A percentile compares a stretch with the other conserved stretches of the same genome.
phyloP scores from a whole-genome alignment of 2,329 filamentous ascomycete genomes.

The Fusarium zealandicum region DNA sequence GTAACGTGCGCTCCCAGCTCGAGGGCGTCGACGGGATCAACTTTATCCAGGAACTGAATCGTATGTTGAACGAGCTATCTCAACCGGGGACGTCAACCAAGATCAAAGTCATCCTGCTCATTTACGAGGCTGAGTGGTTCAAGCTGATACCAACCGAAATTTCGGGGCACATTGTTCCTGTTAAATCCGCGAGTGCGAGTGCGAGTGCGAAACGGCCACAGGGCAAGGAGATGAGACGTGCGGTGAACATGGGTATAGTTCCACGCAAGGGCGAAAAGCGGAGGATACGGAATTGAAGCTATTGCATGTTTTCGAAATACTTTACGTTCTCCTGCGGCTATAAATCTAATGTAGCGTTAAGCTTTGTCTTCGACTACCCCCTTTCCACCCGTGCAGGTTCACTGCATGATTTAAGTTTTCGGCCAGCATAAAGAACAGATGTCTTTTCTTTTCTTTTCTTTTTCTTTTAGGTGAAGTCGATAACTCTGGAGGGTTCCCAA shows the following conservation, averaged over 20 bases:
- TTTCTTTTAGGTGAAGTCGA: no score
- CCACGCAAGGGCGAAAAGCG: neutral
- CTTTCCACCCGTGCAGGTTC: no score
- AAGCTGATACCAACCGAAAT: neutral
- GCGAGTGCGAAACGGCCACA: neutral
- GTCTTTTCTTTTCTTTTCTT: no score
- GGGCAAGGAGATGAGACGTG: neutral
- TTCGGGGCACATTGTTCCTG: neutral
- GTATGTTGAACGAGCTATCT: rapidly evolving
- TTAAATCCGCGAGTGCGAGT: neutral
- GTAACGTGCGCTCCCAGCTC: neutral
- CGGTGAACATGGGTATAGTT: neutral
- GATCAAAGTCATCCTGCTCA: neutral
- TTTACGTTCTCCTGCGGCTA: no score
- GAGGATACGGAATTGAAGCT: neutral
- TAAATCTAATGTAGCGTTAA: no score
- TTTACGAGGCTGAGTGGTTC: neutral
- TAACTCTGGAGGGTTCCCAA: no score
- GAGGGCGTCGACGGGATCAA: neutral
- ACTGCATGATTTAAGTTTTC: no score
- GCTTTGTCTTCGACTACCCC: no score
- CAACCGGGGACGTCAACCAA: rapidly evolving
- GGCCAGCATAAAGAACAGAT: no score
- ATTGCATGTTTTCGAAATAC: no score
- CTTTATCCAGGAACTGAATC: neutral